Conservation (phyloP, 495 filamentous ascomycete species). For the Neurospora sp. region DNA sequence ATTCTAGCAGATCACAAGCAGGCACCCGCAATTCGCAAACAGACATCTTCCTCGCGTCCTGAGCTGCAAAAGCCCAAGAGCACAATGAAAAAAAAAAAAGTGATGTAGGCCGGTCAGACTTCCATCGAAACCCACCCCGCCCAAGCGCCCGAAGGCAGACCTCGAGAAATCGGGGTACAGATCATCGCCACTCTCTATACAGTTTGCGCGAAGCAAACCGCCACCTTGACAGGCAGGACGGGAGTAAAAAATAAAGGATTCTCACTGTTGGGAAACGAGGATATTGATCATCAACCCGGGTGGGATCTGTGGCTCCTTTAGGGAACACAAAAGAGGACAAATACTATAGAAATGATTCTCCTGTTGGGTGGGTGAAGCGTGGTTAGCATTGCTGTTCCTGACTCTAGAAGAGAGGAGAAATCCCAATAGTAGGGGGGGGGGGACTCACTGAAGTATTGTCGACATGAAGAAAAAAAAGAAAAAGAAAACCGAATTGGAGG, state of each 20-base stretch:
- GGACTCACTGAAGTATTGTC: constrained; percentile 50
- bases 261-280: constrained; percentile 54
- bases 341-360: constrained; percentile 90
- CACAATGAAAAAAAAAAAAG: constrained; percentile 38
- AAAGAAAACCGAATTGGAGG: constrained; percentile 18
- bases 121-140: constrained; percentile 52
- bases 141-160: constrained; percentile 44
- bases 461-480: constrained; percentile 40
- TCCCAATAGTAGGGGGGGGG: constrained; percentile 33
- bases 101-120: constrained; percentile 48
- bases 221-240: constrained; percentile 42
- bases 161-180: constrained; percentile 42
- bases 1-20: too few species aligned
- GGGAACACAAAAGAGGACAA: constrained; percentile 70
- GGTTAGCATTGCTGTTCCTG: constrained; percentile 12
- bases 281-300: constrained; percentile 53
- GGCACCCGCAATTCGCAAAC: neutral
- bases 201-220: constrained; percentile 26
- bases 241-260: constrained; percentile 36
- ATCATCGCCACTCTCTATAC: constrained; percentile 58
- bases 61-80: constrained; percentile 23
- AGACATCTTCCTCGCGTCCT: constrained; percentile 32
- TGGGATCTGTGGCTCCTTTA: constrained; percentile 57
- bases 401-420: neutral
- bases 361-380: constrained; percentile 17